Evolutionary conservation across 768 basidiomycete species (phyloP).

Genomic region (Boletus rubescentipes): DNA sequence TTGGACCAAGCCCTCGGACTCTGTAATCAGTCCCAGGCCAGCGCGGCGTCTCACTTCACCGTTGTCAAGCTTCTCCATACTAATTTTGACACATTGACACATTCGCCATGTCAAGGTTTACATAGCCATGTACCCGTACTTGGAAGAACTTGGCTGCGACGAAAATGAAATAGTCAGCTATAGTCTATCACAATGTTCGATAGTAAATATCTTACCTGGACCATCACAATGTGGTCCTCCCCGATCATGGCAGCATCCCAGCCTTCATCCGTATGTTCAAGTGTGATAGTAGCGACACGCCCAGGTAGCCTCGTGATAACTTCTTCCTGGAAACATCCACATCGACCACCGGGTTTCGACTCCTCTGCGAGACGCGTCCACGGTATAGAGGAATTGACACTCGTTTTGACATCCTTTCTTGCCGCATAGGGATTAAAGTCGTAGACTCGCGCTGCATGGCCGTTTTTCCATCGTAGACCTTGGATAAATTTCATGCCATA

Average conservation of each 20-base stretch:
- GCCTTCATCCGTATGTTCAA: constrained; percentile 11
- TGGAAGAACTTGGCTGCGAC: constrained; percentile 9
- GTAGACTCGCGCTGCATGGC: constrained; percentile 24
- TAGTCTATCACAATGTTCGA: background rate
- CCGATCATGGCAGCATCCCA: constrained; percentile 37
- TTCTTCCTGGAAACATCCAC: constrained; percentile 19
- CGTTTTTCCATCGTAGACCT: constrained; percentile 21
- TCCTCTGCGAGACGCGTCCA: constrained; percentile 21
- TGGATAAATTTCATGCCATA: constrained; percentile 36
- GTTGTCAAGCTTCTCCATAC: too few species aligned
- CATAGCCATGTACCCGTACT: constrained; percentile 31
- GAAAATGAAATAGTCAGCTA: background rate
- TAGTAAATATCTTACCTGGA: constrained; percentile 25
- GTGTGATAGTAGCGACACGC: constrained; percentile 19
- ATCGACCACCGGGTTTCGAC: constrained; percentile 8
- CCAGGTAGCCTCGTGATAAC: constrained; percentile 32
- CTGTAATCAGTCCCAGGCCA: too few species aligned
- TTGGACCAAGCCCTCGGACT: too few species aligned
- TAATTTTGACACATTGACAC: background rate
- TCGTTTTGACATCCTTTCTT: constrained; percentile 13
- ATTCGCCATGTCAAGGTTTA: constrained; percentile 4
- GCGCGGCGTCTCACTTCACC: too few species aligned
- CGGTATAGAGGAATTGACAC: background rate
- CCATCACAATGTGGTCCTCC: constrained; percentile 35
- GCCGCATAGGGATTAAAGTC: constrained; percentile 35